A percentile compares a stretch with the other conserved stretches of the same genome.
Evolutionary conservation across 176 grass and related monocot species (phyloP).

Genomic region (Themeda triandra): DNA sequence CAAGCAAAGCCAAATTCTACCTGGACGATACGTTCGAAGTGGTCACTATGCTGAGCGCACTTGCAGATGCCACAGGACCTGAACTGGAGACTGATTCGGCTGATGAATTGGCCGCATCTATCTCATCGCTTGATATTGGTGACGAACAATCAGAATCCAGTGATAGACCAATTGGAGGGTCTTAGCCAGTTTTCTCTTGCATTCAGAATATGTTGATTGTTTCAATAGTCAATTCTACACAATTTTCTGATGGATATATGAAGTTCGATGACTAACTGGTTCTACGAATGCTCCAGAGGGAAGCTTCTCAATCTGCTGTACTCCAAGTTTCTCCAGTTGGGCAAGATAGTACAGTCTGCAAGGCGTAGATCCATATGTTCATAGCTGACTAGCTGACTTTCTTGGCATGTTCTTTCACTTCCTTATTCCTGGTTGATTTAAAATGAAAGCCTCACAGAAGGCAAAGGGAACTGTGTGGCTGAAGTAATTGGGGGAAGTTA

Average conservation of each 20-base stretch:
- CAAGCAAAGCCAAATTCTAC: constrained; percentile 98
- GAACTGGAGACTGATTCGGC: background rate
- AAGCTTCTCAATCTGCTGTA: constrained; percentile 18
- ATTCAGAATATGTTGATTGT: constrained; percentile 34
- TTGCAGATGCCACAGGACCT: constrained; percentile 62
- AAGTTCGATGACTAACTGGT: constrained; percentile 28
- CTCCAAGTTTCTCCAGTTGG: background rate
- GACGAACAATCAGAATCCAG: constrained; percentile 32
- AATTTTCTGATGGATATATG: constrained; percentile 40
- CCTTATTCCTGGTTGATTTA: constrained; percentile 2
- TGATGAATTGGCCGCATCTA: constrained; percentile 25
- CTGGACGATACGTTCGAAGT: constrained; percentile 93
- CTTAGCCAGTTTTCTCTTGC: constrained; percentile 25
- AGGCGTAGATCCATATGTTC: constrained; percentile 39
- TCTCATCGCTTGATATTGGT: constrained; percentile 27
- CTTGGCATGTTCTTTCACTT: constrained; percentile 24
- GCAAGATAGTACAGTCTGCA: constrained; percentile 3
- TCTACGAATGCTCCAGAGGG: constrained; percentile 16
- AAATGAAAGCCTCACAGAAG: constrained; percentile 27
- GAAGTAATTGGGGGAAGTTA: background rate
- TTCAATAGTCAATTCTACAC: constrained; percentile 28
- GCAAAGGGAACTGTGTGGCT: constrained; percentile 21
- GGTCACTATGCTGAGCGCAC: constrained; percentile 66
- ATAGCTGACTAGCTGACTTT: constrained; percentile 40
- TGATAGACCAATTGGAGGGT: constrained; percentile 32